These are phyloP conservation scores for Ophiocordyceps sinensis DNA, from an alignment of 2,329 filamentous ascomycete species.

Conservation along the genomic window DNA sequence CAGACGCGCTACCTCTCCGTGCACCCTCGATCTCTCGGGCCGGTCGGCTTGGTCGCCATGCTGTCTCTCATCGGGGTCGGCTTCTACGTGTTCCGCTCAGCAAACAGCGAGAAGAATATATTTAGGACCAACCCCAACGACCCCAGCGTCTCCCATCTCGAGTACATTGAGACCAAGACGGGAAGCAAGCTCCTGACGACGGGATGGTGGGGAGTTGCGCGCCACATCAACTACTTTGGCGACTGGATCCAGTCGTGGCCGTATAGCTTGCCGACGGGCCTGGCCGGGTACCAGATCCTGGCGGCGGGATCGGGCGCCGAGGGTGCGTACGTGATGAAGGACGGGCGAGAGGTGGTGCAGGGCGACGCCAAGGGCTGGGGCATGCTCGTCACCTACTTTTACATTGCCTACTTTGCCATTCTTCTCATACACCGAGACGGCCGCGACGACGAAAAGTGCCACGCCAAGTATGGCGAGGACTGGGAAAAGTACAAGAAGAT, in stretches of 20 bases:
- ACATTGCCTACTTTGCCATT: conserved; percentile 80
- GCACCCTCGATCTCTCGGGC: conserved; percentile 68
- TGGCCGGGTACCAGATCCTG: conserved; percentile 67
- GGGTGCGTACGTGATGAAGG: conserved; percentile 40
- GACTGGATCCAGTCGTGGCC: conserved; percentile 93
- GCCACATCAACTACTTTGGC: conserved; percentile 92
- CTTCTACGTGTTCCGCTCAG: conserved; percentile 87
- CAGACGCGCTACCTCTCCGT: conserved; percentile 75
- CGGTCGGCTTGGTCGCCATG: conserved; percentile 48
- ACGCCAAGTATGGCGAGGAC: conserved; percentile 79
- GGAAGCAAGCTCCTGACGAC: conserved; percentile 71
- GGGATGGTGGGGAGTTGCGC: conserved; percentile 85
- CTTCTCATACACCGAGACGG: conserved; percentile 75
- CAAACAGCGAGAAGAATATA: conserved; percentile 88
- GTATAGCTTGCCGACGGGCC: conserved; percentile 72
- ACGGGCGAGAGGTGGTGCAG: conserved; percentile 52
- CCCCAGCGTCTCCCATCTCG: conserved; percentile 62
- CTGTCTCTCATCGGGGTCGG: conserved; percentile 53
- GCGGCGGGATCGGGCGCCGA: conserved; percentile 34
- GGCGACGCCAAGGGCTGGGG: conserved; percentile 69
- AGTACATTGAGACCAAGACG: conserved; percentile 70
- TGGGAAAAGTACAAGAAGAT: conserved; percentile 80
- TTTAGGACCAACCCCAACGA: conserved; percentile 83
- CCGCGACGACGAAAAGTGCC: conserved; percentile 83
- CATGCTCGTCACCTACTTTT: conserved; percentile 87